Evolutionary conservation across 208 protist species (phyloP).

Genomic region (Crithidia brevicula): DNA sequence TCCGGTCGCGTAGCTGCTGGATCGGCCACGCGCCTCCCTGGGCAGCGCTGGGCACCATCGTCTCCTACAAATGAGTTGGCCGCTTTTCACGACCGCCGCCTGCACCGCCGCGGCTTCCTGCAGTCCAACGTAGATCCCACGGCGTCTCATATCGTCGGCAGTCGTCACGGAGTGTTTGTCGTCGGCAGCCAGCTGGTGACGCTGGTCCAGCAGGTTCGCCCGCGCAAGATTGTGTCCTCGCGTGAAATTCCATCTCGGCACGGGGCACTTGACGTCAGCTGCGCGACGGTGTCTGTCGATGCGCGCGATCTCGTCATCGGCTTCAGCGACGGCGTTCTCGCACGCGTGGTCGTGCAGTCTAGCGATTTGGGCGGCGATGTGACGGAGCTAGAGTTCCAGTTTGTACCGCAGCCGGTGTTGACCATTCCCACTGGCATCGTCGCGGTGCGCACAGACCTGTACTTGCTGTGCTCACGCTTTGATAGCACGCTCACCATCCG

Average conservation of each 20-base stretch:
- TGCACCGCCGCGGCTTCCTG: conserved; percentile 31
- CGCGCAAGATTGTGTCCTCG: conserved; percentile 29
- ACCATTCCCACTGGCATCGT: conserved; percentile 39
- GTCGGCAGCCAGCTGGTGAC: conserved; percentile 72
- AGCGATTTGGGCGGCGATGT: conserved; percentile 5
- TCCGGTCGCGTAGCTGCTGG: not conserved
- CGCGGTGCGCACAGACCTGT: conserved; percentile 24
- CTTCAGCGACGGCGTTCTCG: conserved; percentile 40
- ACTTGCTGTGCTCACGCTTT: conserved; percentile 64
- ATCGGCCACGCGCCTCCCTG: not conserved
- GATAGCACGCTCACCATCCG: conserved; percentile 57
- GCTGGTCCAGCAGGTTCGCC: conserved; percentile 29
- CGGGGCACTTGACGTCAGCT: conserved; percentile 20
- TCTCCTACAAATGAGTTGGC: conserved; percentile 5
- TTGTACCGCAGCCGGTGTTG: conserved; percentile 23
- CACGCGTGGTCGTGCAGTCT: conserved; percentile 16
- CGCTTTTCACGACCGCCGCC: not conserved
- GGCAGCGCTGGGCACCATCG: conserved; percentile 12
- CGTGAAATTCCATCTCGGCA: conserved; percentile 28
- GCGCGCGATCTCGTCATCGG: conserved; percentile 29
- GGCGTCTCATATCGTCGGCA: conserved; percentile 45
- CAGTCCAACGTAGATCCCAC: conserved; percentile 73
- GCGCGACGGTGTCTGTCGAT: conserved; percentile 21
- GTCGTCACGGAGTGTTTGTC: conserved; percentile 59
- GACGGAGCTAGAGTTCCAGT: conserved; percentile 31